Evolutionary conservation across 345 rosid genomes (phyloP), one percentile per base, ranked within the genome.

Genomic region (Cardamine resedifolia): DNA sequence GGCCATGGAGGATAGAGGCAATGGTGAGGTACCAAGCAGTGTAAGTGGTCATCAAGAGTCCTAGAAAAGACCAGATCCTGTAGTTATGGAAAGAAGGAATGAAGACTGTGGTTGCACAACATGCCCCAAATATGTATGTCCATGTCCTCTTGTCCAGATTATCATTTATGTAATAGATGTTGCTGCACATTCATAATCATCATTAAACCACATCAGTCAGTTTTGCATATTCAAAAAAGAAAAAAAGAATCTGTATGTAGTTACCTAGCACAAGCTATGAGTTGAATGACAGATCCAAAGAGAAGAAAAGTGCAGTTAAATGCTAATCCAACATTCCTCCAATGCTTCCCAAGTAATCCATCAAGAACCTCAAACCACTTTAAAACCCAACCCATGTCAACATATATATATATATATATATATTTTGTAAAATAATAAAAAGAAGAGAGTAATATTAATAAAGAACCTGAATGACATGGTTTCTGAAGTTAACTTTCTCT

Each of bases 311-410:
- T 95, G 83, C 97, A 95, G 78, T 95, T 91, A 70, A 95, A 95
- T 18, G 96, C 99, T 85, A 95, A 84, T 36, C 99, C 99, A 80
- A 90, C 99, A 78, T 95, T 95, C 83, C 99, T 91, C 99, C 99
- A 95, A 33, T 95, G 86, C 76, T 83, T 95, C 77, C 99, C 99
- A 65, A 95, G 96, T 36, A 95, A 83, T 30, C 99, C 99, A 81
- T 95, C 99, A 66, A 95, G 99, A 80, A 95, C 99, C 74, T 95
- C 99, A 55, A 95, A 95, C 99, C 99, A 95, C 96, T 92, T 34
- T 4, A 21, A 38, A 41, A 16, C 66, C 23, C 11, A 58, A 24
- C n/a, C n/a, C 16, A 41, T 68, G 39, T 52, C 41, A 53, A 55
- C 6, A 31, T 30, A 15, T 10, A 49, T n/a, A n/a, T n/a, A n/a